Conservation (phyloP, 2,329 filamentous ascomycete genomes). For the Ceratocystis huliohia region DNA sequence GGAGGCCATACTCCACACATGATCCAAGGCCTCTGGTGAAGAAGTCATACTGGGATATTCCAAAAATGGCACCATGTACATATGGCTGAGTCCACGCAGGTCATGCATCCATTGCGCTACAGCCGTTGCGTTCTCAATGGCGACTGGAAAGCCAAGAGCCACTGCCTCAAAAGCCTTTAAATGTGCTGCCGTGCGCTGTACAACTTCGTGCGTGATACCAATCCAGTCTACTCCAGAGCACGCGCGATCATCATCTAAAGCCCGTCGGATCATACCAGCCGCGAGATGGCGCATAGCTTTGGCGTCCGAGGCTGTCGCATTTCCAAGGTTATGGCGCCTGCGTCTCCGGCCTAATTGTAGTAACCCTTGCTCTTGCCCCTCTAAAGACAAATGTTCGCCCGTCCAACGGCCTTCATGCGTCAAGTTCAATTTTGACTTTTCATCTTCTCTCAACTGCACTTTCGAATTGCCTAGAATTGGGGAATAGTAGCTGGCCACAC, state of each 20-base stretch:
- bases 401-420: slow-evolving; percentile 32
- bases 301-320: slow-evolving; percentile 27
- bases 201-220: slow-evolving; percentile 32
- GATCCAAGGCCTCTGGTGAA: slow-evolving; percentile 10
- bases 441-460: slow-evolving; percentile 22
- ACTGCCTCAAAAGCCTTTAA: slow-evolving; percentile 28
- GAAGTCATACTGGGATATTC: slow-evolving; percentile 30
- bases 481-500: slow-evolving; percentile 35
- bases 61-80: slow-evolving; percentile 34
- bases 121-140: slow-evolving; percentile 24
- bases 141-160: slow-evolving; percentile 22
- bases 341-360: slow-evolving; percentile 29
- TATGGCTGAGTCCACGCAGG: slow-evolving; percentile 31
- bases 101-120: slow-evolving; percentile 26
- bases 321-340: slow-evolving; percentile 29
- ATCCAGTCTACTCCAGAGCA: slow-evolving; percentile 36
- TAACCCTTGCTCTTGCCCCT: slow-evolving; percentile 24
- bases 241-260: slow-evolving; percentile 14
- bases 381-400: slow-evolving; percentile 22
- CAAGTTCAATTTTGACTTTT: slow-evolving; percentile 31
- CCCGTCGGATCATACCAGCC: slow-evolving; percentile 7
- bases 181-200: slow-evolving; percentile 30
- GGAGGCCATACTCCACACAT: slow-evolving; percentile 27
- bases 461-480: slow-evolving; percentile 16
- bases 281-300: slow-evolving; percentile 24